Conservation (phyloP, 495 filamentous ascomycete species). For the Wilcoxina mikolae region DNA sequence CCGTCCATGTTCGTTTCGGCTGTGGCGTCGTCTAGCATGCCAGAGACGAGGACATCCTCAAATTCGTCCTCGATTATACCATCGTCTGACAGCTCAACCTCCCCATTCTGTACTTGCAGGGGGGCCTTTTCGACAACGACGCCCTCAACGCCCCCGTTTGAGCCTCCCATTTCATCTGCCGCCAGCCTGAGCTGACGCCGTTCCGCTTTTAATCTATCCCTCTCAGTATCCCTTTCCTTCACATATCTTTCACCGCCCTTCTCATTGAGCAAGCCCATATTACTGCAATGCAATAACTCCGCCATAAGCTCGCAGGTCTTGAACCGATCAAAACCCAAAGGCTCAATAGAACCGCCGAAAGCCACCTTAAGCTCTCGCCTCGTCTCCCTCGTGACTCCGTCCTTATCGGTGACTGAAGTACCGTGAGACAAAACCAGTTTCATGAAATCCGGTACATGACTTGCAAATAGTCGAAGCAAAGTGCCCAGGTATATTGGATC, state of each 20-base stretch:
- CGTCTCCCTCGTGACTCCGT: conserved; percentile 43
- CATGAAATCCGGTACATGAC: conserved; percentile 93
- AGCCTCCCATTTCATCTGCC: conserved; percentile 12
- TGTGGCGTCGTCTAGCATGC: conserved; percentile 19
- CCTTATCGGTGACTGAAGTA: conserved; percentile 45
- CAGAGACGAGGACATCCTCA: conserved; percentile 58
- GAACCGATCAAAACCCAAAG: conserved; percentile 92
- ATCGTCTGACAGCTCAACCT: conserved; percentile 36
- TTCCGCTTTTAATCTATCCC: conserved; percentile 59
- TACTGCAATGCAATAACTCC: conserved; percentile 93
- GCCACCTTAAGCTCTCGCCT: conserved; percentile 61
- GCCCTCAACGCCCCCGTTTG: conserved; percentile 20
- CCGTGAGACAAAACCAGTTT: conserved; percentile 51
- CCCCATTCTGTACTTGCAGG: conserved; percentile 58
- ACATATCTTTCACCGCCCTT: conserved; percentile 80
- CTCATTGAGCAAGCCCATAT: conserved; percentile 95
- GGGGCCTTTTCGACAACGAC: conserved; percentile 35
- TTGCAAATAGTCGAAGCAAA: conserved; percentile 78
- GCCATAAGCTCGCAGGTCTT: conserved; percentile 99
- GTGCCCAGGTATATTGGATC: conserved; percentile 96
- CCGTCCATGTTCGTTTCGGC: not conserved
- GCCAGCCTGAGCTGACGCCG: conserved; percentile 33
- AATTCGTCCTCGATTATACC: conserved; percentile 62
- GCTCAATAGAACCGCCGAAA: conserved; percentile 83
- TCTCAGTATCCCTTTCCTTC: conserved; percentile 61